These are phyloP conservation scores for Conoideocrella luteorostrata DNA, from an alignment of 2,329 filamentous ascomycete genomes.

Conservation along the genomic window DNA sequence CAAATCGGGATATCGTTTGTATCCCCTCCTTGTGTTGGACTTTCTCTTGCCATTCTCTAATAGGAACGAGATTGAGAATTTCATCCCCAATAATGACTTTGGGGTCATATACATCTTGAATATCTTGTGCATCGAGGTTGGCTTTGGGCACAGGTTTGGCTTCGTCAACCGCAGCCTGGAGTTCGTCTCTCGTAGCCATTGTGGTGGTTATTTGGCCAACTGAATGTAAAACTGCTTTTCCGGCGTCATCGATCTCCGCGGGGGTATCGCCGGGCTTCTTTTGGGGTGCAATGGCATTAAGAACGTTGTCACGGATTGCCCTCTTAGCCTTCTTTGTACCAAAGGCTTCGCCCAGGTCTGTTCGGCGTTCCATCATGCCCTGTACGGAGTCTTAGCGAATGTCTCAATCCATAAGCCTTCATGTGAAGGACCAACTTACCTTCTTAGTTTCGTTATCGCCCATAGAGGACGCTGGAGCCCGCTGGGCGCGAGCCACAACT, in stretches of 20 bases:
- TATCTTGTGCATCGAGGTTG: constrained; percentile 59
- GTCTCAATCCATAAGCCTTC: too few species aligned
- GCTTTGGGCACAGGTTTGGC: constrained; percentile 67
- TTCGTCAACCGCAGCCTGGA: constrained; percentile 58
- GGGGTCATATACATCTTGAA: constrained; percentile 67
- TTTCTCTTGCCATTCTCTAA: constrained; percentile 69
- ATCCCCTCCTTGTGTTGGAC: constrained; percentile 53
- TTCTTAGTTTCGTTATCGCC: constrained; percentile 22
- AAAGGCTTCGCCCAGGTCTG: constrained; percentile 69
- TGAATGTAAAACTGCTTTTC: constrained; percentile 54
- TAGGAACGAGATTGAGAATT: constrained; percentile 59
- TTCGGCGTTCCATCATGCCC: constrained; percentile 56
- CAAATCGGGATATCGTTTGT: constrained; percentile 53
- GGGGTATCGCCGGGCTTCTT: constrained; percentile 29
- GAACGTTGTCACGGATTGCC: constrained; percentile 59
- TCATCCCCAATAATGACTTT: constrained; percentile 60
- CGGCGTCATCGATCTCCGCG: constrained; percentile 48
- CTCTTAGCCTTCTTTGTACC: constrained; percentile 84
- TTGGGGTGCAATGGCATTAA: constrained; percentile 60
- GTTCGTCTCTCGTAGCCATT: constrained; percentile 61
- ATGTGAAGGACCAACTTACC: constrained; percentile 15
- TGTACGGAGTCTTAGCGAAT: too few species aligned
- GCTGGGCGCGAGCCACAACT: constrained; percentile 49
- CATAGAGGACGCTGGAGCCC: constrained; percentile 42
- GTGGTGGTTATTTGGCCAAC: constrained; percentile 55